phyloP scores from a whole-genome alignment of 352 stramenopile species.

The Phytophthora tentaculata region DNA sequence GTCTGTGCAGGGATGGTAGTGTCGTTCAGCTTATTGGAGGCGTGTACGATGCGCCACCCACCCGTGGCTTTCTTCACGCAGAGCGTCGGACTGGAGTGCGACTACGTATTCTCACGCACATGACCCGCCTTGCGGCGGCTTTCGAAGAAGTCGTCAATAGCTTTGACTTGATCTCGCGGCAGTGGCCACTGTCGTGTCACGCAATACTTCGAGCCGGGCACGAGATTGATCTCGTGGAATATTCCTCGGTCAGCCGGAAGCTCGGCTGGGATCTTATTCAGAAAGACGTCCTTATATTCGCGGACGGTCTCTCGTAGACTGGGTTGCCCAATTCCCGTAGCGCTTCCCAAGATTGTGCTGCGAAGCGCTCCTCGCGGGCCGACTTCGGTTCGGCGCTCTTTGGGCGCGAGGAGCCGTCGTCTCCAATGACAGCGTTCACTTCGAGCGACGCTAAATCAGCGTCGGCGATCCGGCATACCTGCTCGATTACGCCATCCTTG shows the following conservation, averaged over 20 bases:
- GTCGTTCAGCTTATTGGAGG: not conserved
- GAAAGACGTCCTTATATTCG: not conserved
- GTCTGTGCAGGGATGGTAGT: constrained; percentile 2
- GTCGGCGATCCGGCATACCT: not conserved
- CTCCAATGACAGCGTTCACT: not conserved
- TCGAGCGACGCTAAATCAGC: not conserved
- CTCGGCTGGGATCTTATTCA: not conserved
- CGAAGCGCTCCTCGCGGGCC: not conserved
- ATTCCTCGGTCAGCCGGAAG: not conserved
- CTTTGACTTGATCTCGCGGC: not conserved
- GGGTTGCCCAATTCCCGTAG: not conserved
- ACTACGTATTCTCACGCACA: not conserved
- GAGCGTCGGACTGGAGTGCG: not conserved
- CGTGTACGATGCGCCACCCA: not conserved
- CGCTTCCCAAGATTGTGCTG: not conserved
- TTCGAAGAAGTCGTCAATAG: not conserved
- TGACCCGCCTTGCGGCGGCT: not conserved
- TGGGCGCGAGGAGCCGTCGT: not conserved
- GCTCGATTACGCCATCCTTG: not conserved
- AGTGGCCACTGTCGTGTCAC: no score
- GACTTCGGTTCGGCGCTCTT: not conserved
- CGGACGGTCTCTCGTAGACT: not conserved
- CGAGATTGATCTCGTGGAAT: not conserved
- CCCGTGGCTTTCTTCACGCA: not conserved
- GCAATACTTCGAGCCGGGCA: not conserved